Conservation (phyloP, 148 eudicot species). For the Fagopyrum tataricum region DNA sequence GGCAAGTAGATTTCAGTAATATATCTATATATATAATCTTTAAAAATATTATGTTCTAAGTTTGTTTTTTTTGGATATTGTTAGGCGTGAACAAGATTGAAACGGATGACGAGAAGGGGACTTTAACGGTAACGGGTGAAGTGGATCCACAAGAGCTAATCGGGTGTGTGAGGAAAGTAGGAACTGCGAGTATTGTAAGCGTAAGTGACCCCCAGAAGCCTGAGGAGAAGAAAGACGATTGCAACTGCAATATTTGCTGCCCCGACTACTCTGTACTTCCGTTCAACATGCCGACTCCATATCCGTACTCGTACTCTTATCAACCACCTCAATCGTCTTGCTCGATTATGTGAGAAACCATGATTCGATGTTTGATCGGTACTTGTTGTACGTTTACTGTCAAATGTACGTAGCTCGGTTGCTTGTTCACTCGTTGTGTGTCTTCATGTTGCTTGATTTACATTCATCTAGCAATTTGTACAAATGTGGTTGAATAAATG, state of each 20-base stretch:
- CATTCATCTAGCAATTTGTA: not conserved
- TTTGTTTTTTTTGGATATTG: no score
- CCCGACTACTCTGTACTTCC: conserved; percentile 12
- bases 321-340: conserved; percentile 10
- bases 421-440: no score
- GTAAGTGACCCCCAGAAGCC: conserved; percentile 53
- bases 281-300: conserved; percentile 10
- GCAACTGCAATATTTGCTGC: conserved; percentile 16
- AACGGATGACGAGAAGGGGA: conserved; percentile 41
- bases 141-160: conserved; percentile 60
- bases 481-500: not conserved
- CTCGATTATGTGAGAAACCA: conserved; percentile 20
- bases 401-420: no score
- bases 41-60: no score
- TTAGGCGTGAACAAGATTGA: conserved; percentile 63
- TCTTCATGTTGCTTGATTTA: no score
- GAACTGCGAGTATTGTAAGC: conserved; percentile 31
- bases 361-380: not conserved
- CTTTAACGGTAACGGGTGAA: conserved; percentile 41
- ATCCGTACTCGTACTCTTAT: conserved; percentile 14
- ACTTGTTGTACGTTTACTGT: no score
- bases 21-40: no score
- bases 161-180: conserved; percentile 31
- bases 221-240: conserved; percentile 16
- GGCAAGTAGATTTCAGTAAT: conserved; percentile 22